These are phyloP conservation scores for Torulaspora delbrueckii DNA, from an alignment of 805 yeast genomes.

Conservation along the genomic window DNA sequence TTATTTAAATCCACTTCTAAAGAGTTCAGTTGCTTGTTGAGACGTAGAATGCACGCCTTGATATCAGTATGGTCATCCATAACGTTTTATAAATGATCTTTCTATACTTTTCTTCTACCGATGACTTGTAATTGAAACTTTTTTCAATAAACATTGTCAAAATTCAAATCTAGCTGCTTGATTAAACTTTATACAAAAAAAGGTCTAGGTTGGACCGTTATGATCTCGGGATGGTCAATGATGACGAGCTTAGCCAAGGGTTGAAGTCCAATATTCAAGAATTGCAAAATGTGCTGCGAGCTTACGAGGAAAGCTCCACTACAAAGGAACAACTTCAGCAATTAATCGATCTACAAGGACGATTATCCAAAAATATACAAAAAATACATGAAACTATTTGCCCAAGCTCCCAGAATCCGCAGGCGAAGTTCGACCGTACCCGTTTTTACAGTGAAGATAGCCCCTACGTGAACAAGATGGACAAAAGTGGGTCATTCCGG, in stretches of 20 bases:
- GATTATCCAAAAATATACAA: constrained; percentile 1
- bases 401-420: not conserved
- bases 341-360: constrained; percentile 1
- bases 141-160: not conserved
- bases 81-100: not conserved
- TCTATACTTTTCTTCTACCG: not conserved
- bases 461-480: constrained; percentile 13
- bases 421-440: constrained; percentile 7
- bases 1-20: constrained; percentile 20
- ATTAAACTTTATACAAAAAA: not conserved
- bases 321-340: not conserved
- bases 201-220: not conserved
- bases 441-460: constrained; percentile 12
- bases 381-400: not conserved
- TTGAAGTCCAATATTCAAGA: constrained; percentile 1
- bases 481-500: constrained; percentile 17
- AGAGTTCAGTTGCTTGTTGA: constrained; percentile 21
- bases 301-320: not conserved
- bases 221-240: constrained; percentile 4
- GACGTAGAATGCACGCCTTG: constrained; percentile 26
- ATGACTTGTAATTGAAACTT: constrained; percentile 1
- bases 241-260: constrained; percentile 3
- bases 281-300: not conserved
- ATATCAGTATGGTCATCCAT: constrained; percentile 30
- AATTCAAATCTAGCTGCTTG: not conserved